A percentile compares a stretch with the other conserved stretches of the same genome.
Conservation (phyloP, 495 filamentous ascomycete species). For the Cercophora newfieldiana region DNA sequence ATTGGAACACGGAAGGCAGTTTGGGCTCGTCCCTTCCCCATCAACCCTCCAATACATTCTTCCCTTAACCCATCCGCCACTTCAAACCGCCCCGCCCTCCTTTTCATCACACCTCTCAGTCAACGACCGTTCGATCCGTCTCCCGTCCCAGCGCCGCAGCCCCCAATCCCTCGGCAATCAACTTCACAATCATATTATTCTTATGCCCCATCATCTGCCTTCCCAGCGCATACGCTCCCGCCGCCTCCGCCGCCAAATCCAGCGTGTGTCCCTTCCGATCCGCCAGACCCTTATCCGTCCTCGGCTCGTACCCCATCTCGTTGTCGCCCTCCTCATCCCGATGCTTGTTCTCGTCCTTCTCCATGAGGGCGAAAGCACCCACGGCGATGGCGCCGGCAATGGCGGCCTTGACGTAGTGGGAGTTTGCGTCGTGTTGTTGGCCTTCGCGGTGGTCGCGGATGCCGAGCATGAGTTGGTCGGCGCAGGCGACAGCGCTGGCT, state of each 20-base stretch:
- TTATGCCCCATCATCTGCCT: conserved; percentile 14
- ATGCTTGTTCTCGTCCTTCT: not conserved
- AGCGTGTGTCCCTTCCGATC: not conserved
- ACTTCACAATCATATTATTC: conserved; percentile 3
- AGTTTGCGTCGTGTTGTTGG: not conserved
- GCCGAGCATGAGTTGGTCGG: conserved; percentile 9
- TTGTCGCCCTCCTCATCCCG: not conserved
- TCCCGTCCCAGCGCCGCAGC: not conserved
- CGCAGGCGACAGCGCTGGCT: not conserved
- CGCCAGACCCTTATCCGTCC: not conserved
- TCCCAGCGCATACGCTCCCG: conserved; percentile 3
- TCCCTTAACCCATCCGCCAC: no score
- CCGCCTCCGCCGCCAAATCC: not conserved
- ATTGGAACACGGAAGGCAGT: no score
- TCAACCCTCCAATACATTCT: no score
- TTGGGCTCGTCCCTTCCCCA: no score
- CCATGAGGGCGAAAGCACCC: not conserved
- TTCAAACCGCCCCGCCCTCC: no score
- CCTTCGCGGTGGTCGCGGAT: conserved; percentile 1
- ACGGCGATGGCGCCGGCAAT: conserved; percentile 10
- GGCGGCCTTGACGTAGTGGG: conserved; percentile 11
- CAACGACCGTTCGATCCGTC: not conserved
- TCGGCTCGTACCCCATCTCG: not conserved
- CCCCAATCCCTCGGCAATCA: conserved; percentile 11
- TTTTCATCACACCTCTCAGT: no score